Evolutionary conservation across 768 basidiomycete species (phyloP).

Genomic region (Royoungia palumana): DNA sequence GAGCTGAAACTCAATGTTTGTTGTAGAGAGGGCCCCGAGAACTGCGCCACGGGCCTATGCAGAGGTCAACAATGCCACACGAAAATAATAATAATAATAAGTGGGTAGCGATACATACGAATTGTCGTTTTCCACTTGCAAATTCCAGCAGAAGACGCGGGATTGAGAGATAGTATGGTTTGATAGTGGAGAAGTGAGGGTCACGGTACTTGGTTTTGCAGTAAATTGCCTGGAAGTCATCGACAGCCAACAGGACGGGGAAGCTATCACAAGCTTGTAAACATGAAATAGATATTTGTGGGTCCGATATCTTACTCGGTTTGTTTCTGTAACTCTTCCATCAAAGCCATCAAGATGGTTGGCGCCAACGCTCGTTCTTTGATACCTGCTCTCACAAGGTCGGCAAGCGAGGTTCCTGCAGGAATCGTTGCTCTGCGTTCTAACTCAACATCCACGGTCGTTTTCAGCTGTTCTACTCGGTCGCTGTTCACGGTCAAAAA

Average conservation of each 20-base stretch:
- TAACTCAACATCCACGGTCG: slow-evolving; percentile 41
- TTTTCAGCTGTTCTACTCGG: slow-evolving; percentile 41
- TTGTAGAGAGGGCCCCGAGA: slow-evolving; percentile 63
- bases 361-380: slow-evolving; percentile 54
- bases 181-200: slow-evolving; percentile 64
- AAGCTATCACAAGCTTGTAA: slow-evolving; percentile 40
- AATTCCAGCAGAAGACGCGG: slow-evolving; percentile 78
- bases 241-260: slow-evolving; percentile 81
- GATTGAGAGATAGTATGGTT: slow-evolving; percentile 74
- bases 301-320: slow-evolving; percentile 44
- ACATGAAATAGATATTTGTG: not conserved
- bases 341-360: slow-evolving; percentile 51
- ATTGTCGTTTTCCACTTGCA: slow-evolving; percentile 61
- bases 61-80: not conserved
- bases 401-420: slow-evolving; percentile 46
- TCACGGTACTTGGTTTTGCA: slow-evolving; percentile 65
- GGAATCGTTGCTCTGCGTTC: slow-evolving; percentile 46
- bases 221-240: slow-evolving; percentile 85
- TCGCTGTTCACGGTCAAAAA: slow-evolving; percentile 56
- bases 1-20: slow-evolving; percentile 54
- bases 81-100: too few species aligned
- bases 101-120: slow-evolving; percentile 49
- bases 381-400: slow-evolving; percentile 57
- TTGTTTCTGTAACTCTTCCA: slow-evolving; percentile 63
- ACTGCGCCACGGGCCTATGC: slow-evolving; percentile 65